phyloP scores from a whole-genome alignment of 169 alveolate species.

The Babesia ovis region DNA sequence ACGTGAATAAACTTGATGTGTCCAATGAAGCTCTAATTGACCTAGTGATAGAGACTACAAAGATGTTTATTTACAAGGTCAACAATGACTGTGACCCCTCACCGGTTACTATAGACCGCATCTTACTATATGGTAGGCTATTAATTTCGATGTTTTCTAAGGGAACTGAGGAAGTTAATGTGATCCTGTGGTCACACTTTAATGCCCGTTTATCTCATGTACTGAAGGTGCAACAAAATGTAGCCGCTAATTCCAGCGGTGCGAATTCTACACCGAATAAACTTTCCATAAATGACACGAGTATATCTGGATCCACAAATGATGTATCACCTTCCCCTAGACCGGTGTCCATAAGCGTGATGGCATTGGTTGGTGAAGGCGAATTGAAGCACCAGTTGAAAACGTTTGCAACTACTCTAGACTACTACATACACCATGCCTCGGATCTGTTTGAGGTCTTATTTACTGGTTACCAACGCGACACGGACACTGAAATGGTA shows the following conservation, averaged over 20 bases:
- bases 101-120: background rate
- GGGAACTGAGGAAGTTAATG: conserved; percentile 7
- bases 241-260: background rate
- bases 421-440: background rate
- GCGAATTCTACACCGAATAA: background rate
- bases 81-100: conserved; percentile 12
- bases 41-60: conserved; percentile 8
- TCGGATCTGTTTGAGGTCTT: conserved; percentile 4
- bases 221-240: conserved; percentile 16
- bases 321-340: background rate
- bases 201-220: conserved; percentile 16
- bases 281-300: background rate
- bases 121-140: background rate
- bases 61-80: conserved; percentile 3
- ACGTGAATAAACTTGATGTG: background rate
- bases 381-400: conserved; percentile 1
- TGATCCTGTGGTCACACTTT: conserved; percentile 9
- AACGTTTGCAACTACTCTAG: background rate
- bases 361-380: conserved; percentile 22
- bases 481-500: conserved; percentile 9
- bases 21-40: conserved; percentile 2
- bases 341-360: conserved; percentile 8
- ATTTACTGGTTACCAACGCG: background rate
- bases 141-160: conserved; percentile 1
- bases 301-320: background rate